These are phyloP conservation scores for Aureobasidium namibiae DNA, from an alignment of 2,329 filamentous ascomycete genomes.

Conservation along the genomic window DNA sequence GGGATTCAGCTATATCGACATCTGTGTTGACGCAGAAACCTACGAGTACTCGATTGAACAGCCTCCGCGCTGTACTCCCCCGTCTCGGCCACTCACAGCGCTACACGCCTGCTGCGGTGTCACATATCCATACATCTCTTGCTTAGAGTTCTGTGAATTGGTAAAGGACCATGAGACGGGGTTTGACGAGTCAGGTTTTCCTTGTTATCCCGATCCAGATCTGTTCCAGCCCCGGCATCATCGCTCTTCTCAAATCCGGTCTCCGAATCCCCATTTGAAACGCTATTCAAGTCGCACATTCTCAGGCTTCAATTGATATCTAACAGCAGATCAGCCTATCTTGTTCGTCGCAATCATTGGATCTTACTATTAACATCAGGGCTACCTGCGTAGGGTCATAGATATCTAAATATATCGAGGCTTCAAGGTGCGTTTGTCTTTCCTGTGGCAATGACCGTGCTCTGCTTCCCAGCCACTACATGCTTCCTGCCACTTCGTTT, in stretches of 20 bases:
- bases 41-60: not conserved
- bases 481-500: slow-evolving; percentile 6
- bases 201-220: not conserved
- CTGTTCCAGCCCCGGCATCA: not conserved
- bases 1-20: not conserved
- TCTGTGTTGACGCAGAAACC: not conserved
- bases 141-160: not conserved
- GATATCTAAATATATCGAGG: not conserved
- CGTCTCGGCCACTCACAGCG: not conserved
- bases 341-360: not conserved
- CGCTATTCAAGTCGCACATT: not conserved
- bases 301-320: not conserved
- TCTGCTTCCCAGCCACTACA: slow-evolving; percentile 10
- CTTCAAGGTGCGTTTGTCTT: slow-evolving; percentile 11
- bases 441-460: slow-evolving; percentile 3
- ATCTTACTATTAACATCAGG: not conserved
- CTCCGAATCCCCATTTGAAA: not conserved
- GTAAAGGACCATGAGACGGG: slow-evolving; percentile 2
- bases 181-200: not conserved
- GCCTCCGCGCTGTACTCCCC: not conserved
- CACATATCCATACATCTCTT: not conserved
- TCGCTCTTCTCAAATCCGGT: not conserved
- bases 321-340: not conserved
- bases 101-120: slow-evolving; percentile 2
- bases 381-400: not conserved